A percentile compares a stretch with the other conserved stretches of the same genome.
Conservation (phyloP, 2,329 filamentous ascomycete genomes). For the Hypoxylon sp. region DNA sequence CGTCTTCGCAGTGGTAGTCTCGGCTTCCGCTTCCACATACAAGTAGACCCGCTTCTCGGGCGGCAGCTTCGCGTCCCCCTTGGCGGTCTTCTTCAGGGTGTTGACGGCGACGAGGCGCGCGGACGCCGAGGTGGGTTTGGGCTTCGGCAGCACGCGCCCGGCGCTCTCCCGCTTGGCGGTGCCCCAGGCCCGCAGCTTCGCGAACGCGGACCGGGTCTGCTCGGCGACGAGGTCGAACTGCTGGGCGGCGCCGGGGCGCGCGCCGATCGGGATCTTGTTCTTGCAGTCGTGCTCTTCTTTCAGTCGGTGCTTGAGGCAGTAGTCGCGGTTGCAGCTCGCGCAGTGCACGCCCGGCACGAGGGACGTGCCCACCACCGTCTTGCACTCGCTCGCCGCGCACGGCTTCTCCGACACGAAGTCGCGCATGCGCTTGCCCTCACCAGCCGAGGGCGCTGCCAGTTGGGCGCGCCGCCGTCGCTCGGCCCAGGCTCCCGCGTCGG, state of each 20-base stretch:
- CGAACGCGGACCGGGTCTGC: constrained; percentile 77
- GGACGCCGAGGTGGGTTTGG: constrained; percentile 69
- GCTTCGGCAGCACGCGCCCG: constrained; percentile 66
- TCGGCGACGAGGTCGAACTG: constrained; percentile 62
- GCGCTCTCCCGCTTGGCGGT: constrained; percentile 73
- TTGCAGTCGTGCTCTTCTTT: constrained; percentile 85
- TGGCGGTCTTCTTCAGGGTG: constrained; percentile 83
- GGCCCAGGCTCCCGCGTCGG: constrained; percentile 69
- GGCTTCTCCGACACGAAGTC: constrained; percentile 69
- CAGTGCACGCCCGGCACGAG: constrained; percentile 76
- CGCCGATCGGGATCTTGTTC: constrained; percentile 71
- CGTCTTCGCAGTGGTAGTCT: constrained; percentile 83
- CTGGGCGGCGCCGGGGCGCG: constrained; percentile 51
- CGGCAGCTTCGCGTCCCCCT: constrained; percentile 85
- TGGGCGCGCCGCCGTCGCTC: constrained; percentile 63
- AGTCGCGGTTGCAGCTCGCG: constrained; percentile 73
- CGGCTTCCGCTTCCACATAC: constrained; percentile 87
- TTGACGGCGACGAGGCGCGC: constrained; percentile 75
- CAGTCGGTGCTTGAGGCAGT: constrained; percentile 81
- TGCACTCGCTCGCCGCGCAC: constrained; percentile 72
- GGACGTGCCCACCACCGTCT: constrained; percentile 74
- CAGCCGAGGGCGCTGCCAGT: constrained; percentile 61
- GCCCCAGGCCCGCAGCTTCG: constrained; percentile 82
- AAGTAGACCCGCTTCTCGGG: constrained; percentile 89
- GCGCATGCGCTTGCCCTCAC: constrained; percentile 62